A percentile compares a stretch with the other conserved stretches of the same genome.
Conservation (phyloP, 2,329 filamentous ascomycete genomes). For the Ilyonectria robusta region DNA sequence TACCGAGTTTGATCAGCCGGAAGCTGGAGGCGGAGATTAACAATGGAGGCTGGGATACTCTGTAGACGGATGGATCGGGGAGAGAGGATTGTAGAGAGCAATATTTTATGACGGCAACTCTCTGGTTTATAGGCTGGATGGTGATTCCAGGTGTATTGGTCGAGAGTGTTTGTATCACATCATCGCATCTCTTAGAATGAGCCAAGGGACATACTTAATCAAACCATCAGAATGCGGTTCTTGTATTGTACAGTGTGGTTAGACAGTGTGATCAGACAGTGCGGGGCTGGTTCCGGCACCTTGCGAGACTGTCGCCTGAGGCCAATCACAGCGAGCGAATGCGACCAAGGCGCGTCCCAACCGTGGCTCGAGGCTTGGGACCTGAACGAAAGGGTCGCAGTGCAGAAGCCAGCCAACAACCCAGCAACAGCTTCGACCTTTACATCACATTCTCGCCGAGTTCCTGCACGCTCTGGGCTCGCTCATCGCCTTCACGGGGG, state of each 20-base stretch:
- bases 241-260: neutral
- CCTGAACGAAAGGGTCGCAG: constrained; percentile 20
- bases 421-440: constrained; percentile 30
- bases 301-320: constrained; percentile 12
- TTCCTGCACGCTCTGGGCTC: constrained; percentile 34
- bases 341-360: constrained; percentile 45
- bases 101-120: constrained; percentile 5
- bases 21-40: constrained; percentile 97
- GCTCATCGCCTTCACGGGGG: constrained; percentile 24
- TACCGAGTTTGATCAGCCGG: constrained; percentile 90
- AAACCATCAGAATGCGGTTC: neutral
- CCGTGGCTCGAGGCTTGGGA: constrained; percentile 40
- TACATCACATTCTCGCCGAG: constrained; percentile 29
- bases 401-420: constrained; percentile 29
- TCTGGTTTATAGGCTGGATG: neutral
- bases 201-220: neutral
- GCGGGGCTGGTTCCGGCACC: neutral
- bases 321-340: constrained; percentile 46
- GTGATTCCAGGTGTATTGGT: constrained; percentile 1
- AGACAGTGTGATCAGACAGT: constrained; percentile 39
- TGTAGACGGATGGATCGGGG: constrained; percentile 40
- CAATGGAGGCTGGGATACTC: constrained; percentile 95
- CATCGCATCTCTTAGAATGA: neutral
- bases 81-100: constrained; percentile 9
- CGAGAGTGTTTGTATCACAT: constrained; percentile 9